These are phyloP conservation scores for Brassica rapa DNA, from an alignment of 345 rosid species.

Conservation along the genomic window DNA sequence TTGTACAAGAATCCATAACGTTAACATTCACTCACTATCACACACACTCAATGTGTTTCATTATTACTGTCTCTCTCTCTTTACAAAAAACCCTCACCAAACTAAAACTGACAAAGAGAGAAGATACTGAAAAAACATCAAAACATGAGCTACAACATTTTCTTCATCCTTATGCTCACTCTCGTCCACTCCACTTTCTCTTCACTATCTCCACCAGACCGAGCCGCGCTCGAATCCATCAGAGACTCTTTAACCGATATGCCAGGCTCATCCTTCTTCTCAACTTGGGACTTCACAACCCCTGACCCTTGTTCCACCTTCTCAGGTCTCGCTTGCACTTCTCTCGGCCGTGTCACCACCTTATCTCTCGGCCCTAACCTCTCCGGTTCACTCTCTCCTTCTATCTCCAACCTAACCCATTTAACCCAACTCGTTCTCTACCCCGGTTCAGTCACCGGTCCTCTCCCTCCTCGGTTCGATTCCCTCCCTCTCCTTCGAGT, in stretches of 20 bases:
- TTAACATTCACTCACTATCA: slow-evolving; percentile 37
- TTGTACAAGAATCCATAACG: slow-evolving; percentile 37
- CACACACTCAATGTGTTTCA: slow-evolving; percentile 29
- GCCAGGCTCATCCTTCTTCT: slow-evolving; percentile 61
- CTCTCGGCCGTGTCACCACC: slow-evolving; percentile 44
- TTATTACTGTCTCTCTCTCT: slow-evolving; percentile 27
- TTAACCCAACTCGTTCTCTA: slow-evolving; percentile 78
- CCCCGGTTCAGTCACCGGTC: slow-evolving; percentile 87
- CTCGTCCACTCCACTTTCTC: slow-evolving; percentile 27
- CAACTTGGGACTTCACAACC: slow-evolving; percentile 62
- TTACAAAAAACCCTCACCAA: not conserved
- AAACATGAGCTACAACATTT: slow-evolving; percentile 27
- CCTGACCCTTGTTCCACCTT: slow-evolving; percentile 68
- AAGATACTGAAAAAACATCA: slow-evolving; percentile 2
- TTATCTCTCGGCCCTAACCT: slow-evolving; percentile 69
- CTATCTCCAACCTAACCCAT: slow-evolving; percentile 57
- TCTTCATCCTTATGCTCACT: slow-evolving; percentile 27
- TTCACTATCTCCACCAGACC: slow-evolving; percentile 25
- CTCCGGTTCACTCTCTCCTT: slow-evolving; percentile 72
- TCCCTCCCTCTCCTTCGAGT: slow-evolving; percentile 60
- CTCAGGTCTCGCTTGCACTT: slow-evolving; percentile 64
- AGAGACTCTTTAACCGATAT: slow-evolving; percentile 64
- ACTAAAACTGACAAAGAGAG: slow-evolving; percentile 7
- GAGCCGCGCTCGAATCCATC: slow-evolving; percentile 48
- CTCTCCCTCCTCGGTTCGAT: slow-evolving; percentile 68